phyloP scores from a whole-genome alignment of 441 rosid genomes.

The Cnidoscolus chayamansa region DNA sequence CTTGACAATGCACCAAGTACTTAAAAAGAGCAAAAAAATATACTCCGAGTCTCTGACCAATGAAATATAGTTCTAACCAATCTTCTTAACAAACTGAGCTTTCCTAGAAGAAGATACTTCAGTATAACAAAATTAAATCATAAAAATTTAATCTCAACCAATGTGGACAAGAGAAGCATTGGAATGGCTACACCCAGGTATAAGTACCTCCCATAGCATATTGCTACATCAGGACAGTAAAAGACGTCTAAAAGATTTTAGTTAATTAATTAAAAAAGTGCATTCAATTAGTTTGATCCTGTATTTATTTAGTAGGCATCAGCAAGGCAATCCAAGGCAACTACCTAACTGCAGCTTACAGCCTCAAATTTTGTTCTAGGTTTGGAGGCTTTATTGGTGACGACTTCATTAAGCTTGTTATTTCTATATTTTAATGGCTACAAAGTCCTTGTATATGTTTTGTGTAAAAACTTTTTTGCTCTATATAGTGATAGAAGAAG shows the following conservation, averaged over 20 bases:
- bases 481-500: background rate
- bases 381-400: background rate
- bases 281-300: conserved; percentile 1
- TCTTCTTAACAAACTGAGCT: background rate
- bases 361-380: background rate
- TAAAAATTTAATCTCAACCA: background rate
- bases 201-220: background rate
- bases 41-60: background rate
- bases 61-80: background rate
- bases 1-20: background rate
- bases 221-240: background rate
- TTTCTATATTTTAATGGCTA: background rate
- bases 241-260: background rate
- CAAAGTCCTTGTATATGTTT: background rate
- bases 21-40: background rate
- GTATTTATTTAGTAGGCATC: background rate
- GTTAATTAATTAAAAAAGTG: background rate
- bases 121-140: background rate
- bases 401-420: background rate
- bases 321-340: background rate
- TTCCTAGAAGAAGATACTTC: background rate
- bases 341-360: background rate
- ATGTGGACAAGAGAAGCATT: background rate
- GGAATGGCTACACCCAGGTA: background rate
- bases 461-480: background rate